Evolutionary conservation across 331 rosid genomes (phyloP).

Genomic region (Acacia pycnantha): DNA sequence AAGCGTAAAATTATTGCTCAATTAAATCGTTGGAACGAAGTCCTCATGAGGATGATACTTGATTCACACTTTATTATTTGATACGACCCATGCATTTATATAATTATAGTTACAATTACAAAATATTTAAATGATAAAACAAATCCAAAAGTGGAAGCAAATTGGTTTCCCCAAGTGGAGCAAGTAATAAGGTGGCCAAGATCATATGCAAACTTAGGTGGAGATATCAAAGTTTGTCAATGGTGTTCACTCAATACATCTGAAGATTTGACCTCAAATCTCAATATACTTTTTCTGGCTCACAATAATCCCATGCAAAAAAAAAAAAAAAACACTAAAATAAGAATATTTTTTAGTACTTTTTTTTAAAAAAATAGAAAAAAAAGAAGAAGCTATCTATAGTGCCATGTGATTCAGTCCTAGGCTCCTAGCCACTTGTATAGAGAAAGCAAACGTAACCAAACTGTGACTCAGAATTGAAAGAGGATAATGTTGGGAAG

Average conservation of each 20-base stretch:
- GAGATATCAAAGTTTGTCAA: not conserved
- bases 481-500: not conserved
- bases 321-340: not conserved
- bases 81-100: too few species aligned
- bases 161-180: not conserved
- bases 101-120: not conserved
- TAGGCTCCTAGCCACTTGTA: not conserved
- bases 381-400: not conserved
- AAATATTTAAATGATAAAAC: not conserved
- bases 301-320: not conserved
- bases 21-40: accelerated
- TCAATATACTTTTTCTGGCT: not conserved
- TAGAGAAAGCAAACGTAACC: not conserved
- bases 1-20: too few species aligned
- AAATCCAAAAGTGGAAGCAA: not conserved
- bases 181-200: not conserved
- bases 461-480: not conserved
- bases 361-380: too few species aligned
- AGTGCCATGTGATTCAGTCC: not conserved
- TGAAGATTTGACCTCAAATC: not conserved
- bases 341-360: too few species aligned
- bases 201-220: not conserved
- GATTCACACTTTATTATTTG: too few species aligned
- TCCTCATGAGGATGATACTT: accelerated
- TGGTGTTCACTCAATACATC: not conserved